Conservation (phyloP, 192 early-diverging fungal species). For the Mortierella alpina region DNA sequence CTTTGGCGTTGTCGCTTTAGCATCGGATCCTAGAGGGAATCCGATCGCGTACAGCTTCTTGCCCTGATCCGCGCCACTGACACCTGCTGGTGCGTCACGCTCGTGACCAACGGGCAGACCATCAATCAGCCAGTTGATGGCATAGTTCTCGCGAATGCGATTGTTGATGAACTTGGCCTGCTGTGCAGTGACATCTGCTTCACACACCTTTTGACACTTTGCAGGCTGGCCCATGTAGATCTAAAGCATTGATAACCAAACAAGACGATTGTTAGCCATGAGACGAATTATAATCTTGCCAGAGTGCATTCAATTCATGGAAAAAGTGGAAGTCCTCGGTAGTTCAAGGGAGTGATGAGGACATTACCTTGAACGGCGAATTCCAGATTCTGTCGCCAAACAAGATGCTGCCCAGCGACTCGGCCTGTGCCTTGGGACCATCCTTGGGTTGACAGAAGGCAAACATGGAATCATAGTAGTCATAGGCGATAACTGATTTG, state of each 20-base stretch:
- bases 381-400: constrained; percentile 96
- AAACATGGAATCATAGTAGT: constrained; percentile 89
- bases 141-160: constrained; percentile 81
- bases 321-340: too few relatives aligned
- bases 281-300: neutral
- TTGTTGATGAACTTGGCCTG: constrained; percentile 91
- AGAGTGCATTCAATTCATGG: neutral
- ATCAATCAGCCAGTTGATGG: constrained; percentile 90
- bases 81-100: constrained; percentile 63
- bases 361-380: constrained; percentile 80
- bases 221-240: constrained; percentile 70
- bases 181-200: constrained; percentile 65
- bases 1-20: constrained; percentile 28
- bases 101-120: constrained; percentile 77
- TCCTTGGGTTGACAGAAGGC: constrained; percentile 83
- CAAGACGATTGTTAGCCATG: neutral
- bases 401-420: constrained; percentile 90
- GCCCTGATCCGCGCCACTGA: constrained; percentile 58
- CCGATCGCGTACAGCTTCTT: constrained; percentile 79
- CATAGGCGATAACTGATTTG: constrained; percentile 85
- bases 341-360: too few relatives aligned
- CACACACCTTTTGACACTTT: constrained; percentile 77
- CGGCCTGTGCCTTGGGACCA: constrained; percentile 71
- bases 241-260: constrained; percentile 47
- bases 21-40: constrained; percentile 76